These are phyloP conservation scores for Lepiota venenata DNA, from an alignment of 768 basidiomycete species.

Conservation along the genomic window DNA sequence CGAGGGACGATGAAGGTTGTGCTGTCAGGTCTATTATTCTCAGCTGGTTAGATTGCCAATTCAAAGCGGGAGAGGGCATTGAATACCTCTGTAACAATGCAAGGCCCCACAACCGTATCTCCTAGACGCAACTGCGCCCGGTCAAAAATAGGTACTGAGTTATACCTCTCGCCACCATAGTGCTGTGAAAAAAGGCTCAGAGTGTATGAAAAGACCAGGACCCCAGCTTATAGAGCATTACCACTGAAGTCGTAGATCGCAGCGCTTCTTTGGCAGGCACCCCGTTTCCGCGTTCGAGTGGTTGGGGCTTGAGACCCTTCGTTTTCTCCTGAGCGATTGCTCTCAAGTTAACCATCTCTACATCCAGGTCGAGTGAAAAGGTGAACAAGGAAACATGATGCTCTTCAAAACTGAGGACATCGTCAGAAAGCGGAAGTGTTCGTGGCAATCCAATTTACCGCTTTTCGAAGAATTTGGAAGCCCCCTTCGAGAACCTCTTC, in stretches of 20 bases:
- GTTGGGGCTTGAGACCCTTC: conserved; percentile 4
- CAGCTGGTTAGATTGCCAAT: neutral
- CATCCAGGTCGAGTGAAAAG: conserved; percentile 21
- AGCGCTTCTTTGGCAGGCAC: neutral
- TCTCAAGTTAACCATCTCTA: conserved; percentile 23
- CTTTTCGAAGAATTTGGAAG: conserved; percentile 12
- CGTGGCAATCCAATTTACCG: neutral
- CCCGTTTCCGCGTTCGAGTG: neutral
- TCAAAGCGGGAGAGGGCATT: neutral
- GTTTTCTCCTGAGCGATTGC: conserved; percentile 18
- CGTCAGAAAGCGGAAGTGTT: too few relatives aligned
- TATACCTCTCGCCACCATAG: conserved; percentile 17
- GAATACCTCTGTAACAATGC: conserved; percentile 23
- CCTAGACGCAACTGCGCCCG: conserved; percentile 18
- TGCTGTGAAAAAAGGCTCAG: conserved; percentile 7
- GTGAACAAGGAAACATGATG: conserved; percentile 23
- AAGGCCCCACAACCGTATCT: conserved; percentile 21
- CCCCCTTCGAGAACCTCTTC: conserved; percentile 16
- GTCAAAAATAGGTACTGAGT: conserved; percentile 22
- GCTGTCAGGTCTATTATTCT: conserved; percentile 18
- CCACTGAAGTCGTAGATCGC: conserved; percentile 4
- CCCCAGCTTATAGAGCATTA: neutral
- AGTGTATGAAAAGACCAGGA: neutral
- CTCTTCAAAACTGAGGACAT: conserved; percentile 18
- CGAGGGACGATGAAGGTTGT: conserved; percentile 23